Conservation (phyloP, 179 eudicot species). For the Nepenthes alata region DNA sequence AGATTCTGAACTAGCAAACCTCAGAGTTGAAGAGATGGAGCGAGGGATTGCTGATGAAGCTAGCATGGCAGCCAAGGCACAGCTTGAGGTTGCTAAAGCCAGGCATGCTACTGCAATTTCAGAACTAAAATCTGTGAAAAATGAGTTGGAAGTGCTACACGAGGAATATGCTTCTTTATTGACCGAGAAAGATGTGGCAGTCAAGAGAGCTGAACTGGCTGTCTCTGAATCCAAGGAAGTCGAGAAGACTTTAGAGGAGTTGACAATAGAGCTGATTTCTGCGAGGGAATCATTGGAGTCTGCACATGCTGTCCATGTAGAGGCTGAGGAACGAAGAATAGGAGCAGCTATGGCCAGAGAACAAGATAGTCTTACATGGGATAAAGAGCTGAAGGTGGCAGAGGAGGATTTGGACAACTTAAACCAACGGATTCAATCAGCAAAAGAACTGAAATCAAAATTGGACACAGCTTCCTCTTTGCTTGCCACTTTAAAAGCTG, state of each 20-base stretch:
- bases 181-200: constrained; percentile 49
- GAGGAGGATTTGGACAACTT: constrained; percentile 64
- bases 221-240: constrained; percentile 52
- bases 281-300: constrained; percentile 62
- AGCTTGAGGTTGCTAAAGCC: constrained; percentile 76
- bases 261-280: constrained; percentile 68
- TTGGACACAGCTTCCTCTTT: constrained; percentile 42
- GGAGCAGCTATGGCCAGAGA: constrained; percentile 66
- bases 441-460: constrained; percentile 59
- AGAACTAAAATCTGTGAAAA: constrained; percentile 52
- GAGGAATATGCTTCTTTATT: constrained; percentile 45
- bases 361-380: constrained; percentile 51
- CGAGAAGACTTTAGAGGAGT: constrained; percentile 70
- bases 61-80: constrained; percentile 79
- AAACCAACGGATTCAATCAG: constrained; percentile 35
- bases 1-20: constrained; percentile 72
- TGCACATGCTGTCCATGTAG: constrained; percentile 66
- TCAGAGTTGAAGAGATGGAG: constrained; percentile 76
- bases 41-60: constrained; percentile 77
- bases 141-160: constrained; percentile 41
- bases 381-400: constrained; percentile 67
- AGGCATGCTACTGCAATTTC: constrained; percentile 54
- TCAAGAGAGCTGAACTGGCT: constrained; percentile 62
- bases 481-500: constrained; percentile 51
- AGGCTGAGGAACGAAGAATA: constrained; percentile 70